phyloP scores from a whole-genome alignment of 2,329 filamentous ascomycete species.

The Botrytis paeoniae region DNA sequence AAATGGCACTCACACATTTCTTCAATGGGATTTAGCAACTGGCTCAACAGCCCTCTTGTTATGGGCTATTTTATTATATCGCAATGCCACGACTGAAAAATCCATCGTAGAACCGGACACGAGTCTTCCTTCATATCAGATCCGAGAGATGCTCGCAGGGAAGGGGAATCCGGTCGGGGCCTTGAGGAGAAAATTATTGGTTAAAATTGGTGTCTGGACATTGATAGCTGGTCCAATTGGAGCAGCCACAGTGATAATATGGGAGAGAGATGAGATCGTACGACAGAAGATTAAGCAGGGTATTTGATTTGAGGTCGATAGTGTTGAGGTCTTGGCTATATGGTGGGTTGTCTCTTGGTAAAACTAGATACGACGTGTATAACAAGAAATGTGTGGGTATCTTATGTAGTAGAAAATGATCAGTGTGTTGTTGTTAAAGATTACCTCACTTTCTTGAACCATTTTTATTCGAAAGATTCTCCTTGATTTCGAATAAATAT shows the following conservation, averaged over 20 bases:
- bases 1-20: slow-evolving; percentile 44
- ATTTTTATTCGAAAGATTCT: background rate
- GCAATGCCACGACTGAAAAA: slow-evolving; percentile 31
- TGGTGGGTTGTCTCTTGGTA: background rate
- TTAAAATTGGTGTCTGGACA: slow-evolving; percentile 40
- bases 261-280: slow-evolving; percentile 47
- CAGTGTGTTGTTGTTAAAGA: background rate
- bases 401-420: background rate
- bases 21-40: slow-evolving; percentile 49
- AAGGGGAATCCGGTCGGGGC: slow-evolving; percentile 28
- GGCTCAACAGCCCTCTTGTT: slow-evolving; percentile 43
- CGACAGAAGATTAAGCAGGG: slow-evolving; percentile 34
- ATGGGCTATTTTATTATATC: slow-evolving; percentile 44
- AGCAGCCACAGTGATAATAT: slow-evolving; percentile 45
- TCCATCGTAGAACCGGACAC: slow-evolving; percentile 23
- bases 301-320: slow-evolving; percentile 20
- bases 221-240: slow-evolving; percentile 45
- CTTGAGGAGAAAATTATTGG: slow-evolving; percentile 30
- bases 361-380: background rate
- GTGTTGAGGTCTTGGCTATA: slow-evolving; percentile 12
- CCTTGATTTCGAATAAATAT: background rate
- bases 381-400: background rate
- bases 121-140: slow-evolving; percentile 23
- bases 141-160: slow-evolving; percentile 21
- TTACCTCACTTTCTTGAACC: background rate